Percentiles rank a stretch among this genome's conserved stretches.
These are phyloP conservation scores for Chaetomium sp. DNA, from an alignment of 2,329 filamentous ascomycete species.

Conservation along the genomic window DNA sequence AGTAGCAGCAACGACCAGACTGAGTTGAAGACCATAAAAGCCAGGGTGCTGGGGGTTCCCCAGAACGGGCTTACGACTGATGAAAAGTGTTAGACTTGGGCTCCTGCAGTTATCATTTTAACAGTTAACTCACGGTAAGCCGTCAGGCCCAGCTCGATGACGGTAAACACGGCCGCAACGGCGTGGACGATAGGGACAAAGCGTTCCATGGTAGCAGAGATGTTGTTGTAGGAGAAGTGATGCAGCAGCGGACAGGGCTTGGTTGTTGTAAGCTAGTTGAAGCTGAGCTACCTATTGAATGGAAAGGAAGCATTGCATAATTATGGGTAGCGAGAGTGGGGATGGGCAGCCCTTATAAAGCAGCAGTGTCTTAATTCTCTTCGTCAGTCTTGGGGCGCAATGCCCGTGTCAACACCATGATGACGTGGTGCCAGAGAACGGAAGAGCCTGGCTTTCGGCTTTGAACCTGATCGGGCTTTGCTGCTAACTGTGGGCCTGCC, in stretches of 20 bases:
- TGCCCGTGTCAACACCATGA: conserved; percentile 1
- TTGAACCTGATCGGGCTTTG: no score
- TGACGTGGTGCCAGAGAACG: conserved; percentile 10
- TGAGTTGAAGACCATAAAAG: conserved; percentile 74
- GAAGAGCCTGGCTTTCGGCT: no score
- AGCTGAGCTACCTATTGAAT: background rate
- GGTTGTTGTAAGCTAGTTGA: background rate
- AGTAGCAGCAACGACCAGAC: conserved; percentile 71
- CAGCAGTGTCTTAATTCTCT: background rate
- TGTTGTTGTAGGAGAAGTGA: no score
- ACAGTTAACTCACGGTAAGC: conserved; percentile 53
- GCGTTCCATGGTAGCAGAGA: conserved; percentile 40
- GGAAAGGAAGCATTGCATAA: no score
- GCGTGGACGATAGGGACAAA: conserved; percentile 59
- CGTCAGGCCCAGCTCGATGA: conserved; percentile 69
- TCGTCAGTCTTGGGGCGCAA: conserved; percentile 2
- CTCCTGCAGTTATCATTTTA: background rate
- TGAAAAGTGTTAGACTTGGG: background rate
- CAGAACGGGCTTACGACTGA: conserved; percentile 47
- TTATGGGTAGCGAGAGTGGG: no score
- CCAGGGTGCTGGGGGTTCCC: conserved; percentile 49
- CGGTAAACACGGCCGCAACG: conserved; percentile 59
- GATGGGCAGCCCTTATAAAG: background rate
- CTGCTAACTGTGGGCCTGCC: background rate
- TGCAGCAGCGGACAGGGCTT: no score